phyloP scores from a whole-genome alignment of 176 grass and related monocot genomes.

The Rhynchospora breviuscula region DNA sequence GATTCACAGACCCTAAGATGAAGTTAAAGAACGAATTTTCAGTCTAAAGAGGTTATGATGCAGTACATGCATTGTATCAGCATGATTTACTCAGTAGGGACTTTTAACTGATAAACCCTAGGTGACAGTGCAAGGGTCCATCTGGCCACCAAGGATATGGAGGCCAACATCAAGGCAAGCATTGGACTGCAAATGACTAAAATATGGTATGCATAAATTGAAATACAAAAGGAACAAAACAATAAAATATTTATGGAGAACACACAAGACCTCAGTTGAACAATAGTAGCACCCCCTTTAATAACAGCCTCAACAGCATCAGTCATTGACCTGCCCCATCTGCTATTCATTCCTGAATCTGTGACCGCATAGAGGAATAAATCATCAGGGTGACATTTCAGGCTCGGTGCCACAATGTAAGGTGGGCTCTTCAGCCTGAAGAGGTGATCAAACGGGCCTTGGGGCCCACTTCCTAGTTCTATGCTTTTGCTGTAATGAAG shows the following conservation, averaged over 20 bases:
- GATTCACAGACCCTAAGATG: background rate
- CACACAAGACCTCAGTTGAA: slow-evolving; percentile 60
- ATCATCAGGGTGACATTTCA: slow-evolving; percentile 45
- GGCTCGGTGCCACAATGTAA: slow-evolving; percentile 26
- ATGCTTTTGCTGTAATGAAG: slow-evolving; percentile 78
- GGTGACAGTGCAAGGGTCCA: background rate
- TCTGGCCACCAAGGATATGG: background rate
- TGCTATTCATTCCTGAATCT: slow-evolving; percentile 81
- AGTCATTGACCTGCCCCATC: slow-evolving; percentile 63
- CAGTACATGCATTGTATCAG: background rate
- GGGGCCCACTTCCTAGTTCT: slow-evolving; percentile 65
- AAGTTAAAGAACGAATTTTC: background rate
- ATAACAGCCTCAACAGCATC: slow-evolving; percentile 70
- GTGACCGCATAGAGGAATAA: slow-evolving; percentile 92
- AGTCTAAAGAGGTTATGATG: slow-evolving; percentile 1
- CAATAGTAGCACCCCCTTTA: slow-evolving; percentile 76
- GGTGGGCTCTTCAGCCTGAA: slow-evolving; percentile 50
- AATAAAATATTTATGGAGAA: background rate
- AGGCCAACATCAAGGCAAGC: background rate
- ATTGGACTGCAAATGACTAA: background rate
- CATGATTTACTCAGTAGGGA: background rate
- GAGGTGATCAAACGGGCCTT: slow-evolving; percentile 89
- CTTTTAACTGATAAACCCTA: background rate
- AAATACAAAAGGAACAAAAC: background rate
- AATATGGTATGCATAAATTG: background rate